These are phyloP conservation scores for Fusarium newnesense DNA, from an alignment of 2,329 filamentous ascomycete genomes.

Conservation along the genomic window DNA sequence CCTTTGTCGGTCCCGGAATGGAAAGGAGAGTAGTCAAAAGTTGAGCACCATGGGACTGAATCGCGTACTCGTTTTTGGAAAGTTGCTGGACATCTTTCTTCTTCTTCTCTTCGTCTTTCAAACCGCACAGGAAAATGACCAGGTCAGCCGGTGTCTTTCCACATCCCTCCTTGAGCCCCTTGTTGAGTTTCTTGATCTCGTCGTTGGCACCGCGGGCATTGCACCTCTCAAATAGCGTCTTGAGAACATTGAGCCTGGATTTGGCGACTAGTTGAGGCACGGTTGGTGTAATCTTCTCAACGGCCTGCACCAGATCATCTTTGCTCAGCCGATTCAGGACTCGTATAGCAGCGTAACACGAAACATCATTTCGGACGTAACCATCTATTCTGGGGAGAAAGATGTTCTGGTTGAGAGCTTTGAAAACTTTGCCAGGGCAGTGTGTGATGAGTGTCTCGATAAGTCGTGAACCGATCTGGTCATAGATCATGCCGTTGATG, in stretches of 20 bases:
- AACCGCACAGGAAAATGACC: conserved; percentile 61
- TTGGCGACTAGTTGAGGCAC: conserved; percentile 79
- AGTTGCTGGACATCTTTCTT: conserved; percentile 52
- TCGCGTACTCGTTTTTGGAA: conserved; percentile 66
- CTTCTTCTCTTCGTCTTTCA: conserved; percentile 53
- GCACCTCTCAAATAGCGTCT: conserved; percentile 85
- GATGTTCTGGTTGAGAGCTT: conserved; percentile 81
- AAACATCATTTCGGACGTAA: conserved; percentile 88
- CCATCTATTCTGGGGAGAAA: conserved; percentile 83
- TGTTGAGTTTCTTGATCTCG: conserved; percentile 60
- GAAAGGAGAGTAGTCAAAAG: conserved; percentile 83
- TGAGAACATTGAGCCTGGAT: conserved; percentile 81
- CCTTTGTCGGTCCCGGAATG: conserved; percentile 75
- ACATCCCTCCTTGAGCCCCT: conserved; percentile 60
- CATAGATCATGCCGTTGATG: conserved; percentile 87
- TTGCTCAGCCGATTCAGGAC: conserved; percentile 86
- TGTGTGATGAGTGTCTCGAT: conserved; percentile 86
- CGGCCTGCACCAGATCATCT: conserved; percentile 81
- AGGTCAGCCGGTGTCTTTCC: conserved; percentile 59
- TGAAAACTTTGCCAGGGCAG: conserved; percentile 90
- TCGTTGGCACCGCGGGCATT: conserved; percentile 71
- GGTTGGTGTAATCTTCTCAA: conserved; percentile 77
- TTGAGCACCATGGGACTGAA: conserved; percentile 78
- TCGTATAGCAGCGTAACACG: conserved; percentile 85
- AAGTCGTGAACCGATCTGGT: conserved; percentile 88